Base-by-base conservation (phyloP, 2,329 filamentous ascomycete genomes). In the Aspergillus sp. region DNA sequence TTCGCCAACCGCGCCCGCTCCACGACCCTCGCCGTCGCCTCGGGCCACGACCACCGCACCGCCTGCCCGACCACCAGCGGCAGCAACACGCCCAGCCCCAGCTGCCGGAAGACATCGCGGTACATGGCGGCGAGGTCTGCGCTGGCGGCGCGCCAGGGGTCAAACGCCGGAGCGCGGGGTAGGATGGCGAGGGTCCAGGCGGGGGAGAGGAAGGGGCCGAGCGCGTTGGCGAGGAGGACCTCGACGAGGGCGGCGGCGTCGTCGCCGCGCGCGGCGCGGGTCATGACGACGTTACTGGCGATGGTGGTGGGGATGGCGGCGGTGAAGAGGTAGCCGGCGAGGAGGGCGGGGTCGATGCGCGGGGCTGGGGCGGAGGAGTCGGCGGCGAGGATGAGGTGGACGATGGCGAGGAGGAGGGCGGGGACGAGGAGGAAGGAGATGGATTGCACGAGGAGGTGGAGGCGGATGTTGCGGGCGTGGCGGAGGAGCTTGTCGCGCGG, bases 281-380 rank as follows among this genome's bases (percentile, higher is more conserved):
- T 89, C 85, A 89, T 89, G 38, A 89, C 84, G 7, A 88, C 84
- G 65, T 89, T 89, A 43, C 83, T 88, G 7, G 84, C 81, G 61
- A 89, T 87, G 0, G 87, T 89, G 0, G 87, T 90, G 1, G 87
- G 86, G 4, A 88, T 81, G 62, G 82, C 86, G n/a, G 83, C 80
- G 1, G 84, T 77, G 36, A 87, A 81, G 3, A 89, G 77, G 66
- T 89, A 82, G 9, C 87, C 87, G 3, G 87, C 80, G 26, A 90
- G 72, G 38, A 90, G 76, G 52, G 83, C 82, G 0, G 81, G 76
- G 50, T 87, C 83, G 63, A 89, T 84, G 30, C 60, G 59, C 22
- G 22, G 22, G 1, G 54, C 63, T 7, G 22, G 22, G 1, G 54
- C 63, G 19, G 78, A 79, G 1, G 65, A 57, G 20, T 70, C 73